Percentiles rank a stretch among this genome's conserved stretches.
Evolutionary conservation across 352 stramenopile genomes (phyloP).

Genomic region (Phytophthora crassamura): DNA sequence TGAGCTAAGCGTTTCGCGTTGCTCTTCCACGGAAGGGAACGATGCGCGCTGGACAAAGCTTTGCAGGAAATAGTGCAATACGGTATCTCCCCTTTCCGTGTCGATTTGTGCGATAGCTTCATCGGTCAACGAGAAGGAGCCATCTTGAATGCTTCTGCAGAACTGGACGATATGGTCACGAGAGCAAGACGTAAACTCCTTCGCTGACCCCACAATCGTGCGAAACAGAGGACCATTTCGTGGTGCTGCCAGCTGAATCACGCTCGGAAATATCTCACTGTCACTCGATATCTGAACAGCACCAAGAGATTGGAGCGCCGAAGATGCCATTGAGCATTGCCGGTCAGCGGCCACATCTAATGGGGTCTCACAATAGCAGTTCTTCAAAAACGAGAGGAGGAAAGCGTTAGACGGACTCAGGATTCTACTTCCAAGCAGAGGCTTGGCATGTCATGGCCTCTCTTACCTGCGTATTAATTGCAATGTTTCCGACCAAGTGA

Average conservation of each 20-base stretch:
- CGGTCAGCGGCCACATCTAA: constrained; percentile 45
- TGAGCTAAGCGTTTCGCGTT: constrained; percentile 36
- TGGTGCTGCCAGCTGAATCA: constrained; percentile 26
- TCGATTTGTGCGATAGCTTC: constrained; percentile 50
- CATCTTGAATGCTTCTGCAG: constrained; percentile 50
- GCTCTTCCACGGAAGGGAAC: constrained; percentile 46
- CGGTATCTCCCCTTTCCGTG: constrained; percentile 48
- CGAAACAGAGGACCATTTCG: constrained; percentile 37
- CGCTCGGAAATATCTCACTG: constrained; percentile 41
- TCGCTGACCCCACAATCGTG: constrained; percentile 26
- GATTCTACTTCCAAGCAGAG: not conserved
- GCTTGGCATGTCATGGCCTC: constrained; percentile 3
- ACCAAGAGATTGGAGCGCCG: constrained; percentile 42
- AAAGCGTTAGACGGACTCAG: not conserved
- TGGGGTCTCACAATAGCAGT: constrained; percentile 50
- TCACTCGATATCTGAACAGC: constrained; percentile 43
- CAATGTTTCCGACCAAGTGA: constrained; percentile 44
- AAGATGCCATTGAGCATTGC: constrained; percentile 34
- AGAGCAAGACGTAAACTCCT: constrained; percentile 43
- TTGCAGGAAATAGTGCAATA: constrained; percentile 59
- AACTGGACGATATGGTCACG: constrained; percentile 44
- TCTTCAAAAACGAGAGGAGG: constrained; percentile 32
- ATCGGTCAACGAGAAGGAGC: constrained; percentile 39
- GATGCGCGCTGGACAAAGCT: constrained; percentile 38
- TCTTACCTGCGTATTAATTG: constrained; percentile 49